Evolutionary conservation across 129 eudicot species (phyloP).

Genomic region (Deinandra increscens): DNA sequence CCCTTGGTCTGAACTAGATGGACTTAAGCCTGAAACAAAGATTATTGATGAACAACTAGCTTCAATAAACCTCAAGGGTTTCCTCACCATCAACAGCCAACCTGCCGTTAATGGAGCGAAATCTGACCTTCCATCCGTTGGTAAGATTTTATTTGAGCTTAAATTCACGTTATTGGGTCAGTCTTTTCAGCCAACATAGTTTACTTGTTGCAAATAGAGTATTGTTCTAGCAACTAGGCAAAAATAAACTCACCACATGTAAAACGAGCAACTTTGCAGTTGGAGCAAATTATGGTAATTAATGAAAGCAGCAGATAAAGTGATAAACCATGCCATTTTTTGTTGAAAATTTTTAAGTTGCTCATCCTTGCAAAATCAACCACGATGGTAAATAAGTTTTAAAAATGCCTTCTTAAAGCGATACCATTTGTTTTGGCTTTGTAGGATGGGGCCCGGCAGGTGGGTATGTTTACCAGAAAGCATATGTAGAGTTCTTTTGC

Average conservation of each 20-base stretch:
- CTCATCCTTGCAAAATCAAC: background rate
- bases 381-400: background rate
- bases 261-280: background rate
- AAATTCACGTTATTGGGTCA: background rate
- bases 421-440: constrained; percentile 15
- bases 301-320: background rate
- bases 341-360: background rate
- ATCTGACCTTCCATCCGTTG: constrained; percentile 81
- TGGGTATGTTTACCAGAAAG: constrained; percentile 95
- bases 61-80: constrained; percentile 69
- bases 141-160: constrained; percentile 43
- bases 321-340: background rate
- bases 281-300: background rate
- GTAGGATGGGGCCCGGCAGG: constrained; percentile 97
- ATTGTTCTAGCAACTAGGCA: constrained; percentile 1
- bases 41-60: constrained; percentile 74
- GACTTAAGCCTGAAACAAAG: constrained; percentile 93
- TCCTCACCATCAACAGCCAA: constrained; percentile 92
- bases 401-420: background rate
- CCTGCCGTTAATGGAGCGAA: constrained; percentile 86
- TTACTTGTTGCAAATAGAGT: background rate
- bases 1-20: constrained; percentile 96
- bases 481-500: constrained; percentile 89
- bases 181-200: background rate
- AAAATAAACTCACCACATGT: background rate